These are phyloP conservation scores for Phytopythium aichiense DNA, from an alignment of 352 stramenopile species.

Conservation along the genomic window DNA sequence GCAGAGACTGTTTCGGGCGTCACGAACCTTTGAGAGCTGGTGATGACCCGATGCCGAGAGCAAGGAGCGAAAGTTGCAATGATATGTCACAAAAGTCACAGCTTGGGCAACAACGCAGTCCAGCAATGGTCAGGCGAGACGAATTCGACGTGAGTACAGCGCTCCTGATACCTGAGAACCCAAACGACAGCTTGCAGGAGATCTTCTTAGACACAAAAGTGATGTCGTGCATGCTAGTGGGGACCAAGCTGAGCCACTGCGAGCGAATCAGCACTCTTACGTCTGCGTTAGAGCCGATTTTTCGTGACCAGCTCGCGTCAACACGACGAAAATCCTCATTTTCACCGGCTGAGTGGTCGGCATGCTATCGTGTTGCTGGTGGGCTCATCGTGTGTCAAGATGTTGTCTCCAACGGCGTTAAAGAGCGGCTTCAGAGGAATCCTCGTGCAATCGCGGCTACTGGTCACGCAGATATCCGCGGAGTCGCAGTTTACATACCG, in stretches of 20 bases:
- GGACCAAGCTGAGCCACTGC: neutral
- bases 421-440: neutral
- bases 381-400: slow-evolving; percentile 6
- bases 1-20: neutral
- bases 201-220: neutral
- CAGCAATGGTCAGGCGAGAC: neutral
- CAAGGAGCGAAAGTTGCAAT: neutral
- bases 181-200: neutral
- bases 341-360: neutral
- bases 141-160: neutral
- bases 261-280: neutral
- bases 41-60: neutral
- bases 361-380: neutral
- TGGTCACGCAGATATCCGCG: neutral
- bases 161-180: slow-evolving; percentile 3
- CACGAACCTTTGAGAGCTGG: neutral
- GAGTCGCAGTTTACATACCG: neutral
- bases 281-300: neutral
- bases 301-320: neutral
- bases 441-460: neutral
- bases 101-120: neutral
- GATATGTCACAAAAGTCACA: neutral
- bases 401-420: neutral
- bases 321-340: neutral
- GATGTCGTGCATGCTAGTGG: neutral